phyloP scores from a whole-genome alignment of 2,329 filamentous ascomycete genomes.

The Botrytis sinoallii region DNA sequence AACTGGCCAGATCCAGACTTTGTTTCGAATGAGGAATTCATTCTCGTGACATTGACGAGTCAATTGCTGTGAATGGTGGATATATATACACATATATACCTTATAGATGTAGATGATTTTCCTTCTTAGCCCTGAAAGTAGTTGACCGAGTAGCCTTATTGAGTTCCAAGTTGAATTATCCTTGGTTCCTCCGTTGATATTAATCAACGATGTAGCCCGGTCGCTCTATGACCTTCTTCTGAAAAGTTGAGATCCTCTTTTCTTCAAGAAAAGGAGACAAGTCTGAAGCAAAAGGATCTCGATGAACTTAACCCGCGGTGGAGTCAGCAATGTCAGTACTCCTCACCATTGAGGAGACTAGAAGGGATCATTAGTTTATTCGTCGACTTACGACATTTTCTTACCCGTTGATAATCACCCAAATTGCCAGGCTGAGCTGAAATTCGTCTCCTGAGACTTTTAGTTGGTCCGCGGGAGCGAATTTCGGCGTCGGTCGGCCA shows the following conservation, averaged over 20 bases:
- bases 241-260: background rate
- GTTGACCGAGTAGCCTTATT: slow-evolving; percentile 7
- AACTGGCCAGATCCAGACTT: slow-evolving; percentile 6
- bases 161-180: background rate
- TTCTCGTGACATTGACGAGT: background rate
- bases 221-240: background rate
- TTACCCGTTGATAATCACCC: background rate
- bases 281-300: background rate
- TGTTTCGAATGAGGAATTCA: background rate
- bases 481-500: slow-evolving; percentile 11
- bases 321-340: background rate
- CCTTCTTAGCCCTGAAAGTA: background rate
- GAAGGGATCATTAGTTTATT: slow-evolving; percentile 1
- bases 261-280: background rate
- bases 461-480: slow-evolving; percentile 4
- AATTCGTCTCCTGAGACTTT: slow-evolving; percentile 9
- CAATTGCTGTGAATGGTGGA: background rate
- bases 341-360: background rate
- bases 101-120: background rate
- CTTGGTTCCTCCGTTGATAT: background rate
- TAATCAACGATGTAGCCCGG: background rate
- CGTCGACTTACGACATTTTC: background rate
- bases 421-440: slow-evolving; percentile 16
- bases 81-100: background rate
- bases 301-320: background rate